A percentile compares a stretch with the other conserved stretches of the same genome.
These are phyloP conservation scores for Coelastrella sp. DNA, from an alignment of 139 green algal species.

Conservation along the genomic window DNA sequence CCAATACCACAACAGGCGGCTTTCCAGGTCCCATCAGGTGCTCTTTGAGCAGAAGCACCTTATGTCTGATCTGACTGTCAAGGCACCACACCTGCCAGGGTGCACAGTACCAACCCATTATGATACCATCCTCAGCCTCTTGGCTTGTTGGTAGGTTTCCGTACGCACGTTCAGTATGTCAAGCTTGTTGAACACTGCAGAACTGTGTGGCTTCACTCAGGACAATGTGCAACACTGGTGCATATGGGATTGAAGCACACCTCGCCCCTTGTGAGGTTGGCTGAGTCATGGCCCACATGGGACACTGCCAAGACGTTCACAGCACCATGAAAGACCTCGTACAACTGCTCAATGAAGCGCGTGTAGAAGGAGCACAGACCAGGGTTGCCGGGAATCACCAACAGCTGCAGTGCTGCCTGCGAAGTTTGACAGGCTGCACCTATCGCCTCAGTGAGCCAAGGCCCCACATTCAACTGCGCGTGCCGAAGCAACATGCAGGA, in stretches of 20 bases:
- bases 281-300: slow-evolving; percentile 29
- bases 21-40: slow-evolving; percentile 50
- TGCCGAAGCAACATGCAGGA: background rate
- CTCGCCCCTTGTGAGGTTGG: slow-evolving; percentile 7
- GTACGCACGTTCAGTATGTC: background rate
- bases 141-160: background rate
- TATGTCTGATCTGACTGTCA: slow-evolving; percentile 57
- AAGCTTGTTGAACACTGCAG: background rate
- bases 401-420: slow-evolving; percentile 37
- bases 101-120: background rate
- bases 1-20: slow-evolving; percentile 50
- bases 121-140: background rate
- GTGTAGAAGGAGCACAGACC: slow-evolving; percentile 51
- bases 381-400: slow-evolving; percentile 59
- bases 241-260: background rate
- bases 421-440: background rate
- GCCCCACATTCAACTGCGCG: background rate
- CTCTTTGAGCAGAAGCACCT: slow-evolving; percentile 54
- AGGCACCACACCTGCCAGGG: slow-evolving; percentile 52
- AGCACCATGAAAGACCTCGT: slow-evolving; percentile 30
- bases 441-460: slow-evolving; percentile 25
- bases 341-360: slow-evolving; percentile 46
- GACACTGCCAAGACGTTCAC: slow-evolving; percentile 43
- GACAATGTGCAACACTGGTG: too few species aligned
- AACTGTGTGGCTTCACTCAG: background rate